phyloP scores from a whole-genome alignment of 768 basidiomycete genomes.

The Pulveroboletus sp. region DNA sequence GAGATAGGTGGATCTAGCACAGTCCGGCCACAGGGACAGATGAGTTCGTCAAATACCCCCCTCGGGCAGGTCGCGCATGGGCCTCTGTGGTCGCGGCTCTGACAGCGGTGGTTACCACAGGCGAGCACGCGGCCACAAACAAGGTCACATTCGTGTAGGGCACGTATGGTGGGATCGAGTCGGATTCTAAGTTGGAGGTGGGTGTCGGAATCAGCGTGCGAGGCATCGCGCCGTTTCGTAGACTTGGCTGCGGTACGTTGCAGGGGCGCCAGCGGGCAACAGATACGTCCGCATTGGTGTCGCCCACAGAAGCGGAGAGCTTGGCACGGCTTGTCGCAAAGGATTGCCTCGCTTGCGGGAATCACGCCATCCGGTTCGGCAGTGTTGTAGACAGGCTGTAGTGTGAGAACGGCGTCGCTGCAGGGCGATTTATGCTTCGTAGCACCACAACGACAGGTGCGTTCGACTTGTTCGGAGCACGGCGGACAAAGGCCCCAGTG shows the following conservation, averaged over 20 bases:
- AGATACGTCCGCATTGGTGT: slow-evolving; percentile 80
- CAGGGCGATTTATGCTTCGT: slow-evolving; percentile 55
- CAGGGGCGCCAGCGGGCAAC: slow-evolving; percentile 80
- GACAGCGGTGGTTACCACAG: slow-evolving; percentile 80
- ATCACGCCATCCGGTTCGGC: slow-evolving; percentile 18
- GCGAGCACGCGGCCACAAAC: slow-evolving; percentile 67
- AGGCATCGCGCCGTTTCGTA: slow-evolving; percentile 36
- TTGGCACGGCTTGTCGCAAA: slow-evolving; percentile 77
- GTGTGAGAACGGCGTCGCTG: slow-evolving; percentile 17
- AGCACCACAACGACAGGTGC: slow-evolving; percentile 85
- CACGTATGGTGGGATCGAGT: slow-evolving; percentile 53
- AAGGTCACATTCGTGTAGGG: slow-evolving; percentile 81
- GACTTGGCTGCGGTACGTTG: slow-evolving; percentile 60
- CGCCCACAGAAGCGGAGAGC: slow-evolving; percentile 79
- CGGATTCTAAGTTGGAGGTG: slow-evolving; percentile 33
- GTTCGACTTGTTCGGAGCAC: slow-evolving; percentile 62
- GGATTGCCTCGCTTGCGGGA: slow-evolving; percentile 55
- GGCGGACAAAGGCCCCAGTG: slow-evolving; percentile 80
- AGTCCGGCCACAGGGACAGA: slow-evolving; percentile 84
- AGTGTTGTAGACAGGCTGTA: slow-evolving; percentile 14
- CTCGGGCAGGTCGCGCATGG: slow-evolving; percentile 78
- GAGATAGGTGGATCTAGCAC: slow-evolving; percentile 84
- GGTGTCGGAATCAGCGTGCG: slow-evolving; percentile 3
- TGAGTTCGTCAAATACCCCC: slow-evolving; percentile 89
- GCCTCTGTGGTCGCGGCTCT: slow-evolving; percentile 76